These are phyloP conservation scores for Bipolaris zeicola DNA, from an alignment of 2,329 filamentous ascomycete species.

Conservation along the genomic window DNA sequence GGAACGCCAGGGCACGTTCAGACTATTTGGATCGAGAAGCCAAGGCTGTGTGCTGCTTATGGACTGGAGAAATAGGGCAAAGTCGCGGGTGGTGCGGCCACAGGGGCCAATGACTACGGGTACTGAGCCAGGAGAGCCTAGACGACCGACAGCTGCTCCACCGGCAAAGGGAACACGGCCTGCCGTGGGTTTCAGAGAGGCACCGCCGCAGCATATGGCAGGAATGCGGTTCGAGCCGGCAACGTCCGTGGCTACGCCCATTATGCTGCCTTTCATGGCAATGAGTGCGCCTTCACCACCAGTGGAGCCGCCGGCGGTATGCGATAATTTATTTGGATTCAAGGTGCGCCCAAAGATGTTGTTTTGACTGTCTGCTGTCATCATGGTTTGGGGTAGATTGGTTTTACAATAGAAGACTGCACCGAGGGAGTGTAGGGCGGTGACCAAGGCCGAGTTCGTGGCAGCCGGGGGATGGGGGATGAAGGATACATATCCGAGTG, in stretches of 20 bases:
- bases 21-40: slow-evolving; percentile 51
- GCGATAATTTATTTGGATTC: slow-evolving; percentile 66
- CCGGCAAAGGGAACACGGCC: slow-evolving; percentile 56
- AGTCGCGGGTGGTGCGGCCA: slow-evolving; percentile 50
- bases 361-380: slow-evolving; percentile 61
- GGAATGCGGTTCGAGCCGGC: slow-evolving; percentile 74
- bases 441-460: slow-evolving; percentile 44
- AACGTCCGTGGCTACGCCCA: slow-evolving; percentile 69
- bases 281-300: slow-evolving; percentile 69
- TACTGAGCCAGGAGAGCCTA: slow-evolving; percentile 42
- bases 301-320: slow-evolving; percentile 68
- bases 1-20: slow-evolving; percentile 55
- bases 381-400: slow-evolving; percentile 58
- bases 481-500: slow-evolving; percentile 62
- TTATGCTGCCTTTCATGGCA: slow-evolving; percentile 61
- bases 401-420: slow-evolving; percentile 61
- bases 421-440: slow-evolving; percentile 48
- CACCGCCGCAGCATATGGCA: slow-evolving; percentile 70
- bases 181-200: slow-evolving; percentile 60
- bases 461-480: slow-evolving; percentile 38
- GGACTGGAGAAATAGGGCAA: slow-evolving; percentile 50
- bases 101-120: slow-evolving; percentile 52
- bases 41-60: slow-evolving; percentile 52
- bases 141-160: slow-evolving; percentile 34
- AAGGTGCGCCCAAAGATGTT: slow-evolving; percentile 66